A percentile compares a stretch with the other conserved stretches of the same genome.
Evolutionary conservation across 768 basidiomycete genomes (phyloP).

Genomic region (Psilocybe tampanensis): DNA sequence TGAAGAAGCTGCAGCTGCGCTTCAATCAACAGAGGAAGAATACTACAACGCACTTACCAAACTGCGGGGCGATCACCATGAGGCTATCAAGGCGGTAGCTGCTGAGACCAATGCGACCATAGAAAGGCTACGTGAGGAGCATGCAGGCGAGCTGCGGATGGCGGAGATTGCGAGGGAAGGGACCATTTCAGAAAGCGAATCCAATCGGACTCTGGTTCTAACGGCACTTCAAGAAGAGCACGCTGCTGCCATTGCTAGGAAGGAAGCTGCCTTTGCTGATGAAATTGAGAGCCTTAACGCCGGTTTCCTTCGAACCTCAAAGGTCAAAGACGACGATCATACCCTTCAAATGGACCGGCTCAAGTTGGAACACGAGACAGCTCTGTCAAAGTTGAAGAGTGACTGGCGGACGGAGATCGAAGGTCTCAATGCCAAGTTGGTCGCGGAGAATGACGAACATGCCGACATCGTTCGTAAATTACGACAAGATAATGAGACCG

Average conservation of each 20-base stretch:
- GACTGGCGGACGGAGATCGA: slow-evolving; percentile 57
- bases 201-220: slow-evolving; percentile 61
- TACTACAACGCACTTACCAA: slow-evolving; percentile 82
- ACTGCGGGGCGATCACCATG: slow-evolving; percentile 71
- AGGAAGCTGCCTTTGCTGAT: slow-evolving; percentile 64
- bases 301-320: slow-evolving; percentile 57
- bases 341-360: slow-evolving; percentile 59
- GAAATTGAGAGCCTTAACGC: slow-evolving; percentile 67
- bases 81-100: slow-evolving; percentile 61
- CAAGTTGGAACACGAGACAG: slow-evolving; percentile 58
- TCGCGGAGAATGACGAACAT: slow-evolving; percentile 47
- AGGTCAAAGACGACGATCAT: slow-evolving; percentile 64
- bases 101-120: slow-evolving; percentile 62
- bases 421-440: slow-evolving; percentile 43
- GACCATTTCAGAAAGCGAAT: slow-evolving; percentile 73
- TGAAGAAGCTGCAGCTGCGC: slow-evolving; percentile 53
- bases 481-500: slow-evolving; percentile 51
- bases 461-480: slow-evolving; percentile 31
- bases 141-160: slow-evolving; percentile 72
- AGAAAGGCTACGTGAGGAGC: slow-evolving; percentile 77
- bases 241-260: slow-evolving; percentile 60
- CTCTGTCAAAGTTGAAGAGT: slow-evolving; percentile 52
- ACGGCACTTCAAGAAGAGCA: slow-evolving; percentile 76
- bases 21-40: slow-evolving; percentile 76
- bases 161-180: slow-evolving; percentile 77